Evolutionary conservation across 2,329 filamentous ascomycete genomes (phyloP).

Genomic region (Eurotiales sp.): DNA sequence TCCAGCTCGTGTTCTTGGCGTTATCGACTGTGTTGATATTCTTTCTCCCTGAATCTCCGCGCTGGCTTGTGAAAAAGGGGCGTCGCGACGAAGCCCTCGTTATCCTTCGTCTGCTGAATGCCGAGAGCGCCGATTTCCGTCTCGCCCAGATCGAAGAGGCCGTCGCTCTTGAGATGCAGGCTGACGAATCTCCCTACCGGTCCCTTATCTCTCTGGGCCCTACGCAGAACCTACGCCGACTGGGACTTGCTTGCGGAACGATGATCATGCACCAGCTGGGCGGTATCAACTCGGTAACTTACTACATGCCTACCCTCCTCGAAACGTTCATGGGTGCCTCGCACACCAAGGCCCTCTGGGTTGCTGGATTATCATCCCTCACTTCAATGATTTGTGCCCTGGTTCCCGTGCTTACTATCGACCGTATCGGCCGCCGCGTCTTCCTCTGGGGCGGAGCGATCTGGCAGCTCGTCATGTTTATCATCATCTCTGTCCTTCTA

Average conservation of each 20-base stretch:
- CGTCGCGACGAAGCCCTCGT: conserved; percentile 41
- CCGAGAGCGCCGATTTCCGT: conserved; percentile 24
- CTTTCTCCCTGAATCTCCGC: conserved; percentile 51
- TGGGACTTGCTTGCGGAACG: conserved; percentile 31
- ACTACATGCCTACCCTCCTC: conserved; percentile 38
- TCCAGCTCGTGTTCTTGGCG: conserved; percentile 59
- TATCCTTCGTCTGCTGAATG: conserved; percentile 34
- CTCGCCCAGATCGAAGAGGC: conserved; percentile 31
- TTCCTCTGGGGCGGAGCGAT: conserved; percentile 31
- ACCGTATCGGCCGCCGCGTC: conserved; percentile 32
- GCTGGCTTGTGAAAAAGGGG: conserved; percentile 53
- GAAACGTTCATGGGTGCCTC: conserved; percentile 30
- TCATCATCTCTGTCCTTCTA: conserved; percentile 33
- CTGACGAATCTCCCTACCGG: conserved; percentile 34
- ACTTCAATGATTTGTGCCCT: conserved; percentile 35
- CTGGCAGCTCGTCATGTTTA: conserved; percentile 34
- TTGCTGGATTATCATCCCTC: conserved; percentile 35
- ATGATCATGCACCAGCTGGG: conserved; percentile 41
- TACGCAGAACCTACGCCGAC: conserved; percentile 36
- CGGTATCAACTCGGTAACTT: conserved; percentile 36
- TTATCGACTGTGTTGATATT: conserved; percentile 55
- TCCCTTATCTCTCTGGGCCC: conserved; percentile 39
- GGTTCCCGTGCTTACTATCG: conserved; percentile 33
- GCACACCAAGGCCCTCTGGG: conserved; percentile 31
- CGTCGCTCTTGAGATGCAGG: conserved; percentile 39